Evolutionary conservation across 768 basidiomycete species (phyloP).

Genomic region (Lactarius trivialis): DNA sequence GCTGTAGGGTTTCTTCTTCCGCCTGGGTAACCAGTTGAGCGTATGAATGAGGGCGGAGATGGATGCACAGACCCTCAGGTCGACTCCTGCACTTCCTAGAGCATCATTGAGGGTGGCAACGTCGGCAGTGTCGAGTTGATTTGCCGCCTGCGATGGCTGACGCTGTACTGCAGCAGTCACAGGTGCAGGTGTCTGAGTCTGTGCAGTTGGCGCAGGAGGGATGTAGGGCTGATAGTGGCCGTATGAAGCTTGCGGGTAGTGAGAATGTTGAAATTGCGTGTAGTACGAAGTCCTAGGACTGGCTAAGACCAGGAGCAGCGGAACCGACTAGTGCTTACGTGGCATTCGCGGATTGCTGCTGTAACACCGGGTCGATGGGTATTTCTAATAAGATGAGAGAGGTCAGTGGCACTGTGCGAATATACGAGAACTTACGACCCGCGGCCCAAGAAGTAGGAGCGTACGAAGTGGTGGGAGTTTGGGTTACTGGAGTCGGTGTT

Average conservation of each 20-base stretch:
- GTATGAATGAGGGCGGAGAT: background rate
- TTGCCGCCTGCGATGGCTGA: conserved; percentile 8
- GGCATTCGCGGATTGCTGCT: conserved; percentile 23
- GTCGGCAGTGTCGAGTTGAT: conserved; percentile 52
- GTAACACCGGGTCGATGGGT: conserved; percentile 24
- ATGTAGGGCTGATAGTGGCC: conserved; percentile 30
- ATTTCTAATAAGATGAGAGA: conserved; percentile 17
- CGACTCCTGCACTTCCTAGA: conserved; percentile 80
- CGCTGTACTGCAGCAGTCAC: conserved; percentile 8
- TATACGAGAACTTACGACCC: conserved; percentile 11
- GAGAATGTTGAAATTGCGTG: conserved; percentile 23
- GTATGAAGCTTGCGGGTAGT: conserved; percentile 26
- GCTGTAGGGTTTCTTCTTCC: conserved; percentile 77
- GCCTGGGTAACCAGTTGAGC: conserved; percentile 42
- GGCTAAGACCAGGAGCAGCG: conserved; percentile 6
- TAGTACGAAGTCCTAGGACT: conserved; percentile 19
- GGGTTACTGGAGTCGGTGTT: conserved; percentile 5
- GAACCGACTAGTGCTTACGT: conserved; percentile 10
- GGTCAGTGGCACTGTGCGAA: background rate
- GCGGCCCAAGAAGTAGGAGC: conserved; percentile 13
- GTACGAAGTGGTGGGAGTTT: conserved; percentile 16
- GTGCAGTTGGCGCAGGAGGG: conserved; percentile 23
- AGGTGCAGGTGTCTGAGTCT: conserved; percentile 24
- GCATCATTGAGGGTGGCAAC: conserved; percentile 79
- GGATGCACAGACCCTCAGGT: conserved; percentile 53